phyloP scores from a whole-genome alignment of 148 eudicot species.

The Fagopyrum esculentum region DNA sequence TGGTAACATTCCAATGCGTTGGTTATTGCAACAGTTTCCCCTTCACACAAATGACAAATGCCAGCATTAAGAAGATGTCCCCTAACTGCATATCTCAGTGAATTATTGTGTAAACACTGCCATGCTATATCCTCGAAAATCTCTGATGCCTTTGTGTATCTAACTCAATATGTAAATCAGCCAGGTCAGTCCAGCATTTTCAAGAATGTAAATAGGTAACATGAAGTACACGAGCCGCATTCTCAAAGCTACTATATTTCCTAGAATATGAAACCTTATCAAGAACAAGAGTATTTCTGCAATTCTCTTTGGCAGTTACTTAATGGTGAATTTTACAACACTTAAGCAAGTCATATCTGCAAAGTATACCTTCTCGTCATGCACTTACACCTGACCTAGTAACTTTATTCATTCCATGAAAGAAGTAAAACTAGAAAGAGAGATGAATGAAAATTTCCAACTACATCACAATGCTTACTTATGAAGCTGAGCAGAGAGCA shows the following conservation, averaged over 20 bases:
- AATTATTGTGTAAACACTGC: constrained; percentile 44
- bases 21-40: constrained; percentile 49
- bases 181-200: background rate
- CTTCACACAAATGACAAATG: constrained; percentile 72
- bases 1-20: constrained; percentile 58
- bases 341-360: too few species aligned
- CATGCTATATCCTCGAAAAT: constrained; percentile 62
- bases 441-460: background rate
- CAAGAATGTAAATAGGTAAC: background rate
- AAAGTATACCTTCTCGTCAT: too few species aligned
- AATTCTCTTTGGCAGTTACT: too few species aligned
- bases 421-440: too few species aligned
- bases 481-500: constrained; percentile 40
- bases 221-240: too few species aligned
- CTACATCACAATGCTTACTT: constrained; percentile 29
- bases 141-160: constrained; percentile 57
- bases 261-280: too few species aligned
- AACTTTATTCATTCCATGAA: too few species aligned
- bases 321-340: too few species aligned
- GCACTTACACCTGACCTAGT: background rate
- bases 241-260: too few species aligned
- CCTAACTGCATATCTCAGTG: constrained; percentile 64
- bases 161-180: constrained; percentile 17
- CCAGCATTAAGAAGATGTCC: constrained; percentile 85
- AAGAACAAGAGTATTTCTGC: too few species aligned